Conservation (phyloP, 2,329 filamentous ascomycete genomes). For the Septoria petroselini region DNA sequence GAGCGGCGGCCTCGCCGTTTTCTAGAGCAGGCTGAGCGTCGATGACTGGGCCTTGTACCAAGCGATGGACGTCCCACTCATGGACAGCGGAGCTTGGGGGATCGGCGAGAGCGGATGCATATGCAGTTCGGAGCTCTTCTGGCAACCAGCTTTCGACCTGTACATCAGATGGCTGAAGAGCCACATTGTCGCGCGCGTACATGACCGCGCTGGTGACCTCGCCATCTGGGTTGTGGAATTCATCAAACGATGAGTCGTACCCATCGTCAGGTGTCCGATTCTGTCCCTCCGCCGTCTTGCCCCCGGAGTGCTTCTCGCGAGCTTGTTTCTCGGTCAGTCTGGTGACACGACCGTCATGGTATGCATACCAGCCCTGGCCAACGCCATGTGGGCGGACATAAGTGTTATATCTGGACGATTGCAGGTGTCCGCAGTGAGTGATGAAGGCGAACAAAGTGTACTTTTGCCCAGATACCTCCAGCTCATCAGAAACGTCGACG, state of each 20-base stretch:
- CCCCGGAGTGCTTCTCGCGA: slow-evolving; percentile 39
- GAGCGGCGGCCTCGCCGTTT: background rate
- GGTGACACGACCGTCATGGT: slow-evolving; percentile 52
- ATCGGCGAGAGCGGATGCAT: slow-evolving; percentile 2
- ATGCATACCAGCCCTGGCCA: slow-evolving; percentile 57
- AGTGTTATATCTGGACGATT: slow-evolving; percentile 59
- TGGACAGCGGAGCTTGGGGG: slow-evolving; percentile 18
- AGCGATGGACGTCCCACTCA: slow-evolving; percentile 6
- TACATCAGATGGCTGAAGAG: slow-evolving; percentile 19
- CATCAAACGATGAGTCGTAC: slow-evolving; percentile 24
- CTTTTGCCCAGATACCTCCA: slow-evolving; percentile 47
- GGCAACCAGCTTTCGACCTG: slow-evolving; percentile 20
- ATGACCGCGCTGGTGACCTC: slow-evolving; percentile 31
- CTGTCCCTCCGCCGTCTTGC: background rate
- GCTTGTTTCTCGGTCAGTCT: slow-evolving; percentile 57
- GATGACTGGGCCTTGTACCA: background rate
- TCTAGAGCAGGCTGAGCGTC: background rate
- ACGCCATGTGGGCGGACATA: slow-evolving; percentile 58
- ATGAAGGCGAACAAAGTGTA: slow-evolving; percentile 61
- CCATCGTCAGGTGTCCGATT: slow-evolving; percentile 15
- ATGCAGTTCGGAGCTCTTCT: slow-evolving; percentile 3
- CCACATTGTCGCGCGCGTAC: slow-evolving; percentile 28
- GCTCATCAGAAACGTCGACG: slow-evolving; percentile 55
- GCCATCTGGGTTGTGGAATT: slow-evolving; percentile 5
- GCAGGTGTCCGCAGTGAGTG: slow-evolving; percentile 58